Evolutionary conservation across 2,329 filamentous ascomycete species (phyloP), one percentile per base, ranked within the genome.

Genomic region (Colletotrichum sp.): DNA sequence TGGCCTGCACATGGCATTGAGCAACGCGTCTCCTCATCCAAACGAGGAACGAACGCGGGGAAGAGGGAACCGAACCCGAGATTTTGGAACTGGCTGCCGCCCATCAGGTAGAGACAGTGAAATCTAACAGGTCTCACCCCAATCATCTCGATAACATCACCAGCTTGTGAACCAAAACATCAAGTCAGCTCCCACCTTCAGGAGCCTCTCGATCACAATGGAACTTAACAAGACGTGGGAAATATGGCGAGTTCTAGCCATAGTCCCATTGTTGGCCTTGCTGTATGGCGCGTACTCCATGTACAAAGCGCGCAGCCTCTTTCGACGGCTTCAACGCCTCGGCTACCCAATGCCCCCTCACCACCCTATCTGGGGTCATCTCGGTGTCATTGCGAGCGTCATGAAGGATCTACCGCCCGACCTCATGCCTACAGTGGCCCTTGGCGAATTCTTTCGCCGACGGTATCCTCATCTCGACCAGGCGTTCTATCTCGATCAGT

Each of bases 311-410:
- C 66, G 66, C 33, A 68, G 66, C 29, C 9, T 34, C 54, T 68
- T 68, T 55, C 24, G 21, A 15, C 8, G 29, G 5, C 66, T 68
- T 8, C 55, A 68, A 36, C 66, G 66, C 24, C 66, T 55, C 6
- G 54, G 66, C 6, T 68, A 43, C 21, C 66, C 66, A 33, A 68
- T 68, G 66, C 66, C 66, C 8, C 66, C 66, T 59, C 66, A 68
- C 18, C 54, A 68, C 29, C 54, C 66, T 3, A 61, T 68, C 33
- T 68, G 66, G 66, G 66, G 54, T 18, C 66, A 68, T 33, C 66
- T 68, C n/a, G n/a, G 27, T 16, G 18, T 68, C 27, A 16, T 68
- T 55, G 54, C 34, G 6, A 59, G 33, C n/a, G 4, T 68, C 21
- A 31, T 59, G 36, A 68, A 34, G 24, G 66, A 61, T 13, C 54